Conservation (phyloP, 192 early-diverging fungal genomes). For the Coemansia sp. region DNA sequence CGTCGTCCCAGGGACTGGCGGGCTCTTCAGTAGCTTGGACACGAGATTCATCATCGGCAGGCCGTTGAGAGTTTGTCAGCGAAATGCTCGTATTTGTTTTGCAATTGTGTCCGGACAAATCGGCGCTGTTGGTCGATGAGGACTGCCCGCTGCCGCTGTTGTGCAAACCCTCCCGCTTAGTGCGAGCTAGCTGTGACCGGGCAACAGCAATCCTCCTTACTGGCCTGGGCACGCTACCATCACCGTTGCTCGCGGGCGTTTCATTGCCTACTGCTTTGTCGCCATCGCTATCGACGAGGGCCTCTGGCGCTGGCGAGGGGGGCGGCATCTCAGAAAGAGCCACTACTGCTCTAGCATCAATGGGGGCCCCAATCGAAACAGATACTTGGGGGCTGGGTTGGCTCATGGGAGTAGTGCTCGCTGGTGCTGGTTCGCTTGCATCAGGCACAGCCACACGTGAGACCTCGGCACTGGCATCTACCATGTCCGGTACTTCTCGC, state of each 20-base stretch:
- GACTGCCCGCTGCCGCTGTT: not conserved
- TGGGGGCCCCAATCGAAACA: not conserved
- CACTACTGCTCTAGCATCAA: not conserved
- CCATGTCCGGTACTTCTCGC: slow-evolving; percentile 34
- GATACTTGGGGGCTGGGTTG: not conserved
- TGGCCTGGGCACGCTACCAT: not conserved
- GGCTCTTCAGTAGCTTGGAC: not conserved
- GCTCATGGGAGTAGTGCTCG: not conserved
- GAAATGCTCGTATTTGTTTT: slow-evolving; percentile 4
- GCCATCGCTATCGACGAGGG: not conserved
- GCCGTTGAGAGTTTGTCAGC: slow-evolving; percentile 3
- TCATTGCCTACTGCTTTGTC: not conserved
- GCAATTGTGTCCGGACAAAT: not conserved
- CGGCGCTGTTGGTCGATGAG: not conserved
- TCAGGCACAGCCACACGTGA: slow-evolving; percentile 11
- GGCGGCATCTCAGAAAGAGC: not conserved
- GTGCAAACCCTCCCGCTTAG: not conserved
- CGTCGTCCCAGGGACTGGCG: not conserved
- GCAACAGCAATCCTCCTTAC: slow-evolving; percentile 26
- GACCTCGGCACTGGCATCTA: slow-evolving; percentile 33
- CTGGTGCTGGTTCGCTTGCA: not conserved
- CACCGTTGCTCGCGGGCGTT: not conserved
- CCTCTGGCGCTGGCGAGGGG: not conserved
- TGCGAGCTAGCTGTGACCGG: slow-evolving; percentile 15
- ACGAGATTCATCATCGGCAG: not conserved